Conservation (phyloP, 2,329 filamentous ascomycete genomes). For the Gremmenia infestans region DNA sequence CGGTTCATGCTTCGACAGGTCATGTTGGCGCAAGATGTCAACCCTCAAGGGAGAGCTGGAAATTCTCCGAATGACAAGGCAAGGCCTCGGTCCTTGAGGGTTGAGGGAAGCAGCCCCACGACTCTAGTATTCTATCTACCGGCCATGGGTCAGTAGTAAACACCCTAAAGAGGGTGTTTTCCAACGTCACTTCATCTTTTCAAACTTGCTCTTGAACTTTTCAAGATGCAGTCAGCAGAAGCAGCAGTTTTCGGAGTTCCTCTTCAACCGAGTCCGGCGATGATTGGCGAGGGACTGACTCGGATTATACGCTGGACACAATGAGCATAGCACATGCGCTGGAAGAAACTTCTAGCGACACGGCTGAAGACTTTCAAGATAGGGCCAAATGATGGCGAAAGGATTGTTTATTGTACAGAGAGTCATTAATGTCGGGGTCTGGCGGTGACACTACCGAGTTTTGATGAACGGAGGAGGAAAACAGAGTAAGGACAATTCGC, state of each 20-base stretch:
- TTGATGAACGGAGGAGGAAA: not conserved
- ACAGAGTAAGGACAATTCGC: conserved; percentile 4
- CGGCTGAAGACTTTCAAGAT: not conserved
- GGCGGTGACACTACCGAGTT: conserved; percentile 1
- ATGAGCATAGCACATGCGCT: not conserved
- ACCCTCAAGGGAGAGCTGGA: conserved; percentile 22
- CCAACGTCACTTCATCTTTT: conserved; percentile 20
- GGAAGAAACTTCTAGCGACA: not conserved
- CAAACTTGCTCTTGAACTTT: not conserved
- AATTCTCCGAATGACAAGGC: conserved; percentile 27
- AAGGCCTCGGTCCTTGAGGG: conserved; percentile 21
- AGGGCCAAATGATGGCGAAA: conserved; percentile 13
- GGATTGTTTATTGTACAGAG: not conserved
- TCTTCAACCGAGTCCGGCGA: conserved; percentile 11
- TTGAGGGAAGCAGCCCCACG: conserved; percentile 22
- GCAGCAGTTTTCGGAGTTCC: conserved; percentile 12
- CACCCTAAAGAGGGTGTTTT: conserved; percentile 9
- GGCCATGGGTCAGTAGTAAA: conserved; percentile 25
- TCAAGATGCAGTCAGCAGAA: not conserved
- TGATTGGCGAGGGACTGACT: conserved; percentile 10
- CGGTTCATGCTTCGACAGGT: conserved; percentile 16
- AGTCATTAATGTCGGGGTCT: conserved; percentile 3
- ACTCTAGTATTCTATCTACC: conserved; percentile 24
- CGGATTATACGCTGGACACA: not conserved
- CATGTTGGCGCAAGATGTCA: conserved; percentile 18